Evolutionary conservation across 805 yeast genomes (phyloP), one percentile per base, ranked within the genome.

Genomic region (Monosporozyma aerobia): DNA sequence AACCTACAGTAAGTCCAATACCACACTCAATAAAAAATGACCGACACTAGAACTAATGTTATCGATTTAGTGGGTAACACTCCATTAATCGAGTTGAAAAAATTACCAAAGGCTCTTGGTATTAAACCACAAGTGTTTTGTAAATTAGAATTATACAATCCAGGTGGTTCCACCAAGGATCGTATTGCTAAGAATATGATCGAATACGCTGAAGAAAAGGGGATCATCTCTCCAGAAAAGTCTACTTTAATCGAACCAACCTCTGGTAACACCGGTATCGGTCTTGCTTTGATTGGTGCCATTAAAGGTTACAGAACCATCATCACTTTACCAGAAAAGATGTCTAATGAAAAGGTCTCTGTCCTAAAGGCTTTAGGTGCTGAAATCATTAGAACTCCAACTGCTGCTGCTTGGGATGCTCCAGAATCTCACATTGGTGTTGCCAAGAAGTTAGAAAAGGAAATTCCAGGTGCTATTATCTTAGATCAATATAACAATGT

Each of bases 371-470:
- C 95, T 5, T 76, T 87, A 54, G 96, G 96, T 54, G 95, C 96
- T 33, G 95, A 87, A 69, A 87, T 87, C 65, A 83, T 87, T 59
- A 80, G 96, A 75, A 87, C 96, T 11, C 95, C 96, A 50, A 87
- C 90, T 30, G 95, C 85, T 65, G 95, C 95, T 45, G 95, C 95
- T 2, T 87, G 90, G 88, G 95, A 87, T 63, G 79, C 95, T 48
- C 95, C 95, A 45, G 95, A 88, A 69, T 83, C 90, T 33, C 95
- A 87, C 64, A 87, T 87, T 65, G 95, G 95, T 58, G 96, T 87
- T 41, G 95, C 95, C 51, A 78, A 75, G 66, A 81, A 83, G 59
- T 76, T 87, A 64, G 88, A 87, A 65, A 81, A 80, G 67, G 95
- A 87, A 71, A 85, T 87, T 59, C 90, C 92, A 53, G 85, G 87